Conservation (phyloP, 1,139 yeast genomes). For the Pichia sp. region DNA sequence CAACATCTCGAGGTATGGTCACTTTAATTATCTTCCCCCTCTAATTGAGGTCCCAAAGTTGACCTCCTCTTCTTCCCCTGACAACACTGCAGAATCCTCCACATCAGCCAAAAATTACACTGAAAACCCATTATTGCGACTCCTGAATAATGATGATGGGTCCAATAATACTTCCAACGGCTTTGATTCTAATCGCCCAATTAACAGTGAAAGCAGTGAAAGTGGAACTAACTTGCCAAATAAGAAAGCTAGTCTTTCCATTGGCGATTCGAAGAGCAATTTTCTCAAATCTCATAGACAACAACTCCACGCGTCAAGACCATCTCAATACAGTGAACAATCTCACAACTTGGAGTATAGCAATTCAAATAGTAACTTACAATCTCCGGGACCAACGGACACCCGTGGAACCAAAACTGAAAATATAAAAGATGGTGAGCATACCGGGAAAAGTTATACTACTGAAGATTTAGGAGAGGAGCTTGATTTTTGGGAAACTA, state of each 20-base stretch:
- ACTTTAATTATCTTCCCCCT: constrained; percentile 70
- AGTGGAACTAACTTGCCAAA: background rate
- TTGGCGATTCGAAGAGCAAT: background rate
- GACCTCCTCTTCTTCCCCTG: constrained; percentile 50
- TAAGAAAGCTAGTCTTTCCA: background rate
- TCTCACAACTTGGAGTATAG: background rate
- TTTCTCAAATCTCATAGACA: constrained; percentile 17
- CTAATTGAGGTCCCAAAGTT: constrained; percentile 64
- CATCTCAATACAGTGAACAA: constrained; percentile 1
- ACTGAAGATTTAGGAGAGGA: constrained; percentile 45
- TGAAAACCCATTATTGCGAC: constrained; percentile 41
- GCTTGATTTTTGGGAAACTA: constrained; percentile 66
- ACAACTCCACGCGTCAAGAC: constrained; percentile 11
- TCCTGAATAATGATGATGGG: constrained; percentile 35
- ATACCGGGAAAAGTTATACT: constrained; percentile 9
- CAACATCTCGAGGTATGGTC: constrained; percentile 56
- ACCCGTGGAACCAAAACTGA: background rate
- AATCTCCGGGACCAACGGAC: background rate
- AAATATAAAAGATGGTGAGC: background rate
- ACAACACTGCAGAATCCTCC: constrained; percentile 27
- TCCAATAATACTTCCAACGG: background rate
- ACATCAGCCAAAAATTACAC: constrained; percentile 28
- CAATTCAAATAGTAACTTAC: background rate
- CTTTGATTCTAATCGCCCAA: background rate
- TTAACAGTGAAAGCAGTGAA: background rate